Evolutionary conservation across 306 rosid genomes (phyloP).

Genomic region (Chamaecrista fasciculata): DNA sequence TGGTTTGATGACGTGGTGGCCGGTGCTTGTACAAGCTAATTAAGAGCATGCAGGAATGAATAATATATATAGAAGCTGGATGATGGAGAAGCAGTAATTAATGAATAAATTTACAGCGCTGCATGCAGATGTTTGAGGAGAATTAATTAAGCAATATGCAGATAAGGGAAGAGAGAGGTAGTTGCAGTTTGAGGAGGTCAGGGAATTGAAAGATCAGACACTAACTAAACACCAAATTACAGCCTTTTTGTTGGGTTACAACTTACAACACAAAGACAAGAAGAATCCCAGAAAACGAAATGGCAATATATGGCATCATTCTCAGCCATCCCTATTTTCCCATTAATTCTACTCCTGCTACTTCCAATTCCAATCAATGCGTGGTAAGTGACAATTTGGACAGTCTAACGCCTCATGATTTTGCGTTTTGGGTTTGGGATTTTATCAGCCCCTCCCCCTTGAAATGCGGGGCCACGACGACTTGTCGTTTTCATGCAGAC

Average conservation of each 20-base stretch:
- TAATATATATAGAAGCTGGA: no score
- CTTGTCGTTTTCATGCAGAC: conserved; percentile 39
- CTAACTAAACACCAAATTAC: conserved; percentile 9
- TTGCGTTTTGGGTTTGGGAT: neutral
- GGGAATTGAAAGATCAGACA: no score
- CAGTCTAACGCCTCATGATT: neutral
- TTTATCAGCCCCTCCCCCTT: conserved; percentile 25
- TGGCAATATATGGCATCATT: no score
- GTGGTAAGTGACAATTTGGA: conserved; percentile 17
- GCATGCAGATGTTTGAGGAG: no score
- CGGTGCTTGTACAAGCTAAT: no score
- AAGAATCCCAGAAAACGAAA: conserved; percentile 12
- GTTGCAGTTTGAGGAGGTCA: neutral
- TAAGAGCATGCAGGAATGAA: no score
- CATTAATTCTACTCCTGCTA: no score
- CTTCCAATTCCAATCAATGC: conserved; percentile 9
- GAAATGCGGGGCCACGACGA: conserved; percentile 35
- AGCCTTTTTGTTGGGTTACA: conserved; percentile 4
- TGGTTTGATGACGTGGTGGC: no score
- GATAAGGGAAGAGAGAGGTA: neutral
- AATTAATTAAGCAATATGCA: no score
- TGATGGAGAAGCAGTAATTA: no score
- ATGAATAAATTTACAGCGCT: no score
- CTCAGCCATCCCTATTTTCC: no score
- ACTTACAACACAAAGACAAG: conserved; percentile 26